Base-by-base conservation (phyloP, 192 early-diverging fungal genomes). In the Mortierella claussenii region DNA sequence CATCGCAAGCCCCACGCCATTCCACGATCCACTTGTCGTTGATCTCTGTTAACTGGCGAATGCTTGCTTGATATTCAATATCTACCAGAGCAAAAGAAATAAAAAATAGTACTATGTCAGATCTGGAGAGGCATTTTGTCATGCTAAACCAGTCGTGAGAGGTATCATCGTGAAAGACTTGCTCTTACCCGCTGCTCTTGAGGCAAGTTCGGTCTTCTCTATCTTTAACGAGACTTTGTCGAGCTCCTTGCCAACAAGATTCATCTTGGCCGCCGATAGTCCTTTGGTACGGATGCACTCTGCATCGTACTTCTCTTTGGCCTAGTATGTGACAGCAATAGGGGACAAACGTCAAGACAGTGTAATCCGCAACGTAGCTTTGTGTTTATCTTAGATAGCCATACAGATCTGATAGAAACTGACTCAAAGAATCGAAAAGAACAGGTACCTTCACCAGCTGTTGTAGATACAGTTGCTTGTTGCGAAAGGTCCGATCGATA, bases 1-100 rank as follows among this genome's bases (percentile, higher is more conserved):
- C 86, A 80, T 88, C 85, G 45, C 87, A 88, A 0, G 85, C 82
- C 9, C 56, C 48, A 48, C 71, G 80, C 87, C 87, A 86, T 26
- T 85, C 83, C 9, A 62, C 30, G 28, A 84, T 82, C 87, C 87
- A 88, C 24, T 75, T 80, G 44, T 70, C 64, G 13, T 82, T 86
- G 23, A 78, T 79, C 20, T 85, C 82, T 8, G 74, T 60, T 27
- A 81, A 31, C 46, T 79, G 81, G 0, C 79, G 69, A 55, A 85
- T 73, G 21, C 81, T 81, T 45, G 79, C 73, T 50, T 84, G 81
- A 70, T 88, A 88, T 50, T 88, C 87, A 45, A 79, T 56, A 20
- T 86, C 85, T 87, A 63, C 0, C 40, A 43, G 12, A 5, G 27
- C 13, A 20, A 8, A 47, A 17, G 15, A 5, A 28, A 3, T 46